These are phyloP conservation scores for Tephrocybe sp. DNA, from an alignment of 768 basidiomycete species.

Conservation along the genomic window DNA sequence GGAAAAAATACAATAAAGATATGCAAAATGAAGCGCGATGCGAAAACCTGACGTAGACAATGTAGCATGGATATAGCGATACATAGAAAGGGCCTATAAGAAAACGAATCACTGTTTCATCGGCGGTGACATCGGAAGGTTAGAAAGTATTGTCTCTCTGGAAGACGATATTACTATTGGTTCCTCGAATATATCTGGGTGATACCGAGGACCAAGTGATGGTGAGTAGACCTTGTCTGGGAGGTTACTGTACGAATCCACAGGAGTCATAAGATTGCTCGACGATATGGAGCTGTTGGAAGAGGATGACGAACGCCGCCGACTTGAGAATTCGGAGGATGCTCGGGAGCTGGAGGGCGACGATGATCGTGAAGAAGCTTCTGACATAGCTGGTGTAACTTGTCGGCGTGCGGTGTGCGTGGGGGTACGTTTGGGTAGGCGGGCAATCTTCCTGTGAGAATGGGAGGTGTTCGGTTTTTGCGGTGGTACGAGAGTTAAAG, in stretches of 20 bases:
- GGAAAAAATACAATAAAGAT: no score
- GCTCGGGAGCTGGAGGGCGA: not conserved
- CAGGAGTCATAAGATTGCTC: not conserved
- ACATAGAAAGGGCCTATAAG: no score
- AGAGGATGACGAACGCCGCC: conserved; percentile 6
- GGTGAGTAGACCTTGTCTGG: not conserved
- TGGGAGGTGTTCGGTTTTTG: not conserved
- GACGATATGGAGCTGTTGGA: conserved; percentile 2
- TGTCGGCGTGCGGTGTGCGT: not conserved
- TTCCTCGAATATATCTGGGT: no score
- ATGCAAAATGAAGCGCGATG: no score
- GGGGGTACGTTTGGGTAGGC: conserved; percentile 7
- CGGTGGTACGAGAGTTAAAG: no score
- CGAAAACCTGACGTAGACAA: no score
- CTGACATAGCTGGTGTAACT: not conserved
- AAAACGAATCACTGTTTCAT: no score
- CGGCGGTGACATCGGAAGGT: no score
- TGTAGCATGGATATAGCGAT: no score
- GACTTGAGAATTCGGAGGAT: not conserved
- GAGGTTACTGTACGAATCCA: not conserved
- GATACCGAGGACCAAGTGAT: conserved; percentile 4
- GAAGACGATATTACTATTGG: no score
- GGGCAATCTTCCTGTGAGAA: conserved; percentile 3
- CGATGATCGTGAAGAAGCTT: conserved; percentile 4
- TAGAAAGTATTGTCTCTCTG: no score